phyloP scores from a whole-genome alignment of 257 asterid species.

The Coffea eugenioides region DNA sequence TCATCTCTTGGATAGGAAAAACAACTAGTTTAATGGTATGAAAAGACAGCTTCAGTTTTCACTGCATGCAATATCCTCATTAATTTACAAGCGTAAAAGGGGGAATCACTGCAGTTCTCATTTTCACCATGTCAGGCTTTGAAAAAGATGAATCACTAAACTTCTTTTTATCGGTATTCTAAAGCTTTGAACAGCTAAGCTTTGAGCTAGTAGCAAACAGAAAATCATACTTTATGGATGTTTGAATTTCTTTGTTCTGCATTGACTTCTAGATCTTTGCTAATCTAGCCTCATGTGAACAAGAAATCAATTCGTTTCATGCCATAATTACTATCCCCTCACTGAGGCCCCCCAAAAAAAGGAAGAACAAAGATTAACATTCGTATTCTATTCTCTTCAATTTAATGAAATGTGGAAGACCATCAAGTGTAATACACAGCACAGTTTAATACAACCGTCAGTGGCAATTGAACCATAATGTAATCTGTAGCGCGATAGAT shows the following conservation, averaged over 20 bases:
- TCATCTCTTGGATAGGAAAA: background rate
- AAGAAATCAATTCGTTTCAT: no score
- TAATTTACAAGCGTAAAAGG: background rate
- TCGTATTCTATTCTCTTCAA: background rate
- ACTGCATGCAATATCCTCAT: background rate
- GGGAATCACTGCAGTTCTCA: background rate
- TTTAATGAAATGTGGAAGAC: no score
- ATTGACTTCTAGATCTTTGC: background rate
- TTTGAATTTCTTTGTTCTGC: background rate
- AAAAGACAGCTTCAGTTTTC: background rate
- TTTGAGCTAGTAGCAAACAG: no score
- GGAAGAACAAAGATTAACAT: background rate
- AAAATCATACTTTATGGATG: background rate
- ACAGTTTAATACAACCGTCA: no score
- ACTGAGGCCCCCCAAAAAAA: no score
- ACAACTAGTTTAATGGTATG: background rate
- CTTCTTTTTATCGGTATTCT: background rate
- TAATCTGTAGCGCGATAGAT: no score
- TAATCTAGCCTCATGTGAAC: no score
- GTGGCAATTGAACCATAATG: no score
- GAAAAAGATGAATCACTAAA: background rate
- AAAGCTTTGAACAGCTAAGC: background rate
- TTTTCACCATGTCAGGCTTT: background rate
- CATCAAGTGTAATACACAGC: background rate
- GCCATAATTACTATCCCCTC: no score